Base-by-base conservation (phyloP, 805 yeast genomes). In the Candida arabinofermentans region DNA sequence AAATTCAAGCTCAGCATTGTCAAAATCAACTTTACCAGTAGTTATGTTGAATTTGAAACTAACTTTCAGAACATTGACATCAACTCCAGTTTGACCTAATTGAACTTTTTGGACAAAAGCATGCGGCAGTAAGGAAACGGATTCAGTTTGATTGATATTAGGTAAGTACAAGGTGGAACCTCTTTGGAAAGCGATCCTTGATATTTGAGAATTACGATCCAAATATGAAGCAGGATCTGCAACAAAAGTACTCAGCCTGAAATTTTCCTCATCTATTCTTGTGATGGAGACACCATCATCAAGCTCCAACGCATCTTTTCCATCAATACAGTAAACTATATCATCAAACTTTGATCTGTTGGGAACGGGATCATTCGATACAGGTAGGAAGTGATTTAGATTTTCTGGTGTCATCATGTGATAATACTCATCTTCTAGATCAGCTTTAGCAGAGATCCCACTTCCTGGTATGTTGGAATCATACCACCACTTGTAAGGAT, bases 271-370 rank as follows among this genome's bases (percentile, higher is more conserved):
- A 1, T 54, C 51, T 4, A 48, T 40, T 39, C 22, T 49, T 47
- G 23, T 52, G 16, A 91, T 67, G 1, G 96, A 78, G 22, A 91
- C 71, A 36, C 97, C 99, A 62, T 91, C 99, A 61, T 91, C 99
- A 44, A 93, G 84, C 61, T 93, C 98, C 50, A 83, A 83, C 0
- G 98, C 96, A 32, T 71, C 72, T 3, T 69, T 76, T 3, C 83
- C 72, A 63, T 93, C 99, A 44, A 91, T 87, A 62, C 97, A 89
- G 58, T 79, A 91, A 2, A 89, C 80, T 10, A 73, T 54, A 34
- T 70, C 63, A 0, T 39, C 34, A 48, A 71, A 75, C 22, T 70
- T 69, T n/a, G 49, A 49, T 50, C 83, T 64, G 2, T 58, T 44
- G 1, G 24, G 12, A 2, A 19, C n/a, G 3, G 32, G 6, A 33